phyloP scores from a whole-genome alignment of 495 filamentous ascomycete species.

The Hamigera avellanea region DNA sequence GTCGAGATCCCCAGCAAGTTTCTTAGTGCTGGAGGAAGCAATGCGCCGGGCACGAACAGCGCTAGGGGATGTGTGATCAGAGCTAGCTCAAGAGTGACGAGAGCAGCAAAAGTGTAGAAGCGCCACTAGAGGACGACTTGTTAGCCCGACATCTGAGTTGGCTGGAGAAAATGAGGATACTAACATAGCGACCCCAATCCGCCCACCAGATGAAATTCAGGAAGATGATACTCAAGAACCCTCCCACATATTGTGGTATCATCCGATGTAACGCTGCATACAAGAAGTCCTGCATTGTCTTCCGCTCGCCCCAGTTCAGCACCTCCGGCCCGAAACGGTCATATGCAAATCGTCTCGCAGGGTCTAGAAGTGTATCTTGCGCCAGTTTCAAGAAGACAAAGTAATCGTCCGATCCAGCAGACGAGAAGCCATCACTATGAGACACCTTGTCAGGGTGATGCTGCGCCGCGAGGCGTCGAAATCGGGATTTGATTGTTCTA shows the following conservation, averaged over 20 bases:
- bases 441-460: conserved; percentile 84
- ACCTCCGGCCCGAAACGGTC: conserved; percentile 80
- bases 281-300: conserved; percentile 66
- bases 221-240: conserved; percentile 50
- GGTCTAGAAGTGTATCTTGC: conserved; percentile 71
- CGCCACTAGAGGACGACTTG: conserved; percentile 50
- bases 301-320: conserved; percentile 54
- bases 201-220: conserved; percentile 69
- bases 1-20: conserved; percentile 50
- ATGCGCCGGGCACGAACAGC: conserved; percentile 22
- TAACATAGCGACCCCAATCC: conserved; percentile 61
- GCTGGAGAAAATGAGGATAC: conserved; percentile 6
- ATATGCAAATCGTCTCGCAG: conserved; percentile 79
- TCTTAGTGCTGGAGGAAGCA: conserved; percentile 28
- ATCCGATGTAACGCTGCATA: conserved; percentile 45
- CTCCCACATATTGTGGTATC: conserved; percentile 54
- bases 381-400: conserved; percentile 76
- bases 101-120: conserved; percentile 57
- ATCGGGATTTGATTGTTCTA: conserved; percentile 68
- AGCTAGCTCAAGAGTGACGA: conserved; percentile 65
- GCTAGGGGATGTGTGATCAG: conserved; percentile 53
- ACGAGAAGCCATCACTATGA: conserved; percentile 8
- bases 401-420: conserved; percentile 37
- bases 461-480: conserved; percentile 70
- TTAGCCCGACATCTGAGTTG: background rate